phyloP scores from a whole-genome alignment of 805 yeast genomes.

The Pichia kluyveri region DNA sequence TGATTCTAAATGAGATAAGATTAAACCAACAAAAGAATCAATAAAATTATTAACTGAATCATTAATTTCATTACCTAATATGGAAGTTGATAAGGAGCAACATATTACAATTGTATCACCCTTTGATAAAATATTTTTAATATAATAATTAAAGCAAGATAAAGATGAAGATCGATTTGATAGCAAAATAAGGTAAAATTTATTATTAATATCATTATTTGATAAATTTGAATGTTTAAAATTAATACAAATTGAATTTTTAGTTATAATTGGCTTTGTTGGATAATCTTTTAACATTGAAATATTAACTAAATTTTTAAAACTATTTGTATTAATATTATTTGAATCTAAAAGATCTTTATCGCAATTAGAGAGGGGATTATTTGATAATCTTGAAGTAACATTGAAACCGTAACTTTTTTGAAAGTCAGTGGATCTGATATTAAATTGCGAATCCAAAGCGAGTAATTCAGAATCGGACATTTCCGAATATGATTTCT shows the following conservation, averaged over 20 bases:
- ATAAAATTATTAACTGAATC: slow-evolving; percentile 15
- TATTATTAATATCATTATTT: slow-evolving; percentile 12
- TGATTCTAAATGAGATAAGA: slow-evolving; percentile 20
- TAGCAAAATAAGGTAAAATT: slow-evolving; percentile 39
- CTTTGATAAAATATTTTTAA: slow-evolving; percentile 39
- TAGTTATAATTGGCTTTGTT: slow-evolving; percentile 24
- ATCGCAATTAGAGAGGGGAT: slow-evolving; percentile 9
- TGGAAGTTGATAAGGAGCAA: slow-evolving; percentile 17
- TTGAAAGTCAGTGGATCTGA: slow-evolving; percentile 31
- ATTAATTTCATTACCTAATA: slow-evolving; percentile 11
- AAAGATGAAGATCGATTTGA: slow-evolving; percentile 63
- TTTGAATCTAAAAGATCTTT: slow-evolving; percentile 6
- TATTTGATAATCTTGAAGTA: slow-evolving; percentile 9
- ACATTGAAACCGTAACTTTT: slow-evolving; percentile 11
- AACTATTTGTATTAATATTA: slow-evolving; percentile 6
- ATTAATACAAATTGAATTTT: slow-evolving; percentile 31
- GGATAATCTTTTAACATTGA: slow-evolving; percentile 24
- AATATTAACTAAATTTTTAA: slow-evolving; percentile 5
- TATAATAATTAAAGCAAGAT: slow-evolving; percentile 63
- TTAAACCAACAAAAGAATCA: slow-evolving; percentile 33
- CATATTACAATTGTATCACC: slow-evolving; percentile 58
- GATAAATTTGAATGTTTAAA: slow-evolving; percentile 32
- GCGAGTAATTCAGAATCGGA: slow-evolving; percentile 46
- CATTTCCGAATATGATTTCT: slow-evolving; percentile 43
- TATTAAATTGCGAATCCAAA: slow-evolving; percentile 43